Evolutionary conservation across 1,139 yeast species (phyloP).

Genomic region (Yamadazyma atlantica): DNA sequence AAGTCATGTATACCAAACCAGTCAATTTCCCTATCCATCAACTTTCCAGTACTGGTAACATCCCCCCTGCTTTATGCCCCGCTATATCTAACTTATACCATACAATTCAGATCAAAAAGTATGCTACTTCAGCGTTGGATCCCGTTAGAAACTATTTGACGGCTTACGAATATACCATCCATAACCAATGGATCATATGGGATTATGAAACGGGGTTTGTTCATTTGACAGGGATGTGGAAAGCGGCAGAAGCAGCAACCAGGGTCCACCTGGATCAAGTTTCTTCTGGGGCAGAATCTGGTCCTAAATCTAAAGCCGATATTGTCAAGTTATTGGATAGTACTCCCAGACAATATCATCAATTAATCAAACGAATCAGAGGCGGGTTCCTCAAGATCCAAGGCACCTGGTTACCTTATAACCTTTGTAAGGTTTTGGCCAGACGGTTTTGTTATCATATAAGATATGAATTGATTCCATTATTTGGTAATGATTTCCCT

Average conservation of each 20-base stretch:
- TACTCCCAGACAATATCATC: slow-evolving; percentile 65
- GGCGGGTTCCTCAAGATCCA: slow-evolving; percentile 94
- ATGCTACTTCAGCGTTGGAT: slow-evolving; percentile 67
- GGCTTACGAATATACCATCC: slow-evolving; percentile 69
- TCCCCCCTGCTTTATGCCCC: slow-evolving; percentile 4
- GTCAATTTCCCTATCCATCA: slow-evolving; percentile 14
- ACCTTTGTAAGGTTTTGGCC: slow-evolving; percentile 68
- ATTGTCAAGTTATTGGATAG: slow-evolving; percentile 73
- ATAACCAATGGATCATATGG: slow-evolving; percentile 78
- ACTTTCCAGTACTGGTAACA: slow-evolving; percentile 6
- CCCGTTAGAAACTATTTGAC: slow-evolving; percentile 61
- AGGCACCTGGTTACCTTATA: slow-evolving; percentile 90
- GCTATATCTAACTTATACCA: slow-evolving; percentile 18
- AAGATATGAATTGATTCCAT: slow-evolving; percentile 72
- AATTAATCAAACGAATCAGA: slow-evolving; percentile 69
- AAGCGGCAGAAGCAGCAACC: slow-evolving; percentile 50
- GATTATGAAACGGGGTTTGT: slow-evolving; percentile 86
- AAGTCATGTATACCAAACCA: neutral
- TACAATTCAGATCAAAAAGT: slow-evolving; percentile 58
- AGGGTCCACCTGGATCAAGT: slow-evolving; percentile 4
- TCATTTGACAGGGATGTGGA: slow-evolving; percentile 91
- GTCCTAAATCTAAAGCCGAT: slow-evolving; percentile 71
- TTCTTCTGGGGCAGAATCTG: slow-evolving; percentile 20
- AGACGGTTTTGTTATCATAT: slow-evolving; percentile 76
- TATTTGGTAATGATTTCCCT: slow-evolving; percentile 78